A percentile compares a stretch with the other conserved stretches of the same genome.
Evolutionary conservation across 345 rosid genomes (phyloP).

Genomic region (Aquilaria yunnanensis): DNA sequence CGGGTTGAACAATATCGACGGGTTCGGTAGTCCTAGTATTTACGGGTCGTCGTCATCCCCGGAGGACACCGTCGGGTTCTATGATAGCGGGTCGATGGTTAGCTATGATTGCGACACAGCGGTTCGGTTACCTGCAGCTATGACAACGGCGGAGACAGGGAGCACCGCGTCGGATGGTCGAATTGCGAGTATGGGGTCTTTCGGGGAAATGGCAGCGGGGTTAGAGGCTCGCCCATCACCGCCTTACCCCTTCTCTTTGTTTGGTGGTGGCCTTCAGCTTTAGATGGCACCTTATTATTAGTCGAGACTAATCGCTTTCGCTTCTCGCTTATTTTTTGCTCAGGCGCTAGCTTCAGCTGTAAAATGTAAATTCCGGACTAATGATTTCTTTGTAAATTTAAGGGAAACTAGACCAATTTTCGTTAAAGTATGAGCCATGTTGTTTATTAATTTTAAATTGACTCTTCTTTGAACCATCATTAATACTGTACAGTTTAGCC

Average conservation of each 20-base stretch:
- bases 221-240: conserved; percentile 26
- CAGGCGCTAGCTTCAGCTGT: too few species aligned
- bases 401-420: too few species aligned
- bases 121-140: background rate
- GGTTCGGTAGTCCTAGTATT: conserved; percentile 8
- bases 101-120: conserved; percentile 10
- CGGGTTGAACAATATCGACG: conserved; percentile 17
- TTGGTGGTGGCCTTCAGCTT: conserved; percentile 47
- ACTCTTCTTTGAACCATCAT: too few species aligned
- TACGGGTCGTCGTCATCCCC: conserved; percentile 28
- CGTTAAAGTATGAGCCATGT: too few species aligned
- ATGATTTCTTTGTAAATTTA: too few species aligned
- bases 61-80: conserved; percentile 28
- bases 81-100: conserved; percentile 10
- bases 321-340: too few species aligned
- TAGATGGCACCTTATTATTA: conserved; percentile 20
- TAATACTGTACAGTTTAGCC: too few species aligned
- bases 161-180: conserved; percentile 15
- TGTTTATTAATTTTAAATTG: too few species aligned
- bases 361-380: too few species aligned
- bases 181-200: conserved; percentile 25
- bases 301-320: background rate
- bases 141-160: conserved; percentile 17
- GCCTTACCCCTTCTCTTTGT: conserved; percentile 63
- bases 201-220: conserved; percentile 36